Percentiles rank a stretch among this genome's conserved stretches.
Conservation (phyloP, 2,329 filamentous ascomycete species). For the Dothideomycetidae sp. region DNA sequence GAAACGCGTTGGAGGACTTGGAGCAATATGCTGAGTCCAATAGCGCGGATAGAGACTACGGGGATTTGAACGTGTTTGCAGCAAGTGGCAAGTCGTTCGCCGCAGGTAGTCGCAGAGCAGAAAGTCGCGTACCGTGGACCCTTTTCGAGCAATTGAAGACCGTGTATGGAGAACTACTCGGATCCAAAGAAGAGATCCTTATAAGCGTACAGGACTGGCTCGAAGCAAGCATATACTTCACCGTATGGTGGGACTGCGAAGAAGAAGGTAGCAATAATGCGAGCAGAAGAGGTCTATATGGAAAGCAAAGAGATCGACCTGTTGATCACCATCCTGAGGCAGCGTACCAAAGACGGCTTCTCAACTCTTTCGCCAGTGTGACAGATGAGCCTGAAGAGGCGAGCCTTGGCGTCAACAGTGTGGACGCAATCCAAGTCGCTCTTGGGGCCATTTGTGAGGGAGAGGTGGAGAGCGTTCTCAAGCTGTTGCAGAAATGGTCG, state of each 20-base stretch:
- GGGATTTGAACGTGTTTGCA: conserved; percentile 21
- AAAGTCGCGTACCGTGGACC: conserved; percentile 77
- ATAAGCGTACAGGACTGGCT: conserved; percentile 78
- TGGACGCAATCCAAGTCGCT: conserved; percentile 64
- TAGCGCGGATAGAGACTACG: conserved; percentile 34
- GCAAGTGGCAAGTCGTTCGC: conserved; percentile 44
- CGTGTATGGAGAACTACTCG: conserved; percentile 68
- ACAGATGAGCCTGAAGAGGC: conserved; percentile 51
- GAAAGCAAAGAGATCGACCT: conserved; percentile 28
- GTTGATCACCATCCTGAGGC: conserved; percentile 43
- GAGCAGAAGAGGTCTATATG: conserved; percentile 28
- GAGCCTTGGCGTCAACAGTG: conserved; percentile 58
- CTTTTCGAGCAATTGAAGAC: conserved; percentile 74
- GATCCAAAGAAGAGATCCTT: conserved; percentile 60
- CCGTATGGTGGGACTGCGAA: conserved; percentile 87
- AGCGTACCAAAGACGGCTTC: conserved; percentile 60
- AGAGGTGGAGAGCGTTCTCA: conserved; percentile 61
- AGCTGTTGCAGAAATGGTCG: conserved; percentile 65
- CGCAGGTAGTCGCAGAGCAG: conserved; percentile 56
- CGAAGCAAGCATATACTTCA: conserved; percentile 69
- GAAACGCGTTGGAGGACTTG: conserved; percentile 54
- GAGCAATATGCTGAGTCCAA: conserved; percentile 66
- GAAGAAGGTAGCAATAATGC: conserved; percentile 38
- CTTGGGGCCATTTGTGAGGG: conserved; percentile 72
- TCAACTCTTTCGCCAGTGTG: conserved; percentile 51